Base-by-base conservation (phyloP, 1,284 basidiomycete species). In the Dichomitus squalens region DNA sequence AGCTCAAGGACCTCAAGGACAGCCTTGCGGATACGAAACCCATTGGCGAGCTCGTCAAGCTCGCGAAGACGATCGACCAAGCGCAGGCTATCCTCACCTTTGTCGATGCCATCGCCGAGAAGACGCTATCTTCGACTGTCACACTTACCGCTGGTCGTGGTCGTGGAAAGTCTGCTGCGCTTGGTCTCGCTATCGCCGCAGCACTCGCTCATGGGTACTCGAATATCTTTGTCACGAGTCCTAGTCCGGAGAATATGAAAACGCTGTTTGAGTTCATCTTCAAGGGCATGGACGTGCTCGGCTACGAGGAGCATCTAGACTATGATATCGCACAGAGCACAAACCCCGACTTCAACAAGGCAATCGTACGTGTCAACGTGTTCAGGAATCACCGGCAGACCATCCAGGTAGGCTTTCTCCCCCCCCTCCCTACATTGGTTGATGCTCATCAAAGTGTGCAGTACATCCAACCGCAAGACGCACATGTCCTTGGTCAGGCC, bases 221-320 rank as follows among this genome's bases (percentile, higher is more conserved):
- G 55, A 99, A 99, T 75, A 95, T 99, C 61, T 99, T 99, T 72
- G 95, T 99, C 49, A 99, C 97, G 4, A 96, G 93, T 69, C 97
- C 97, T 1, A 95, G 91, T 70, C 97, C 97, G 1, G 96, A 98
- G 75, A 99, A 99, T 75, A 79, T 99, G 75, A 95, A 92, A 76
- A 99, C 96, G 0, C 73, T 98, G n/a, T 99, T 98, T 71, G 95
- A 98, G 64, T 99, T 99, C 70, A 84, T 98, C 43, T 97, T 98
- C 82, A 98, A 98, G 73, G 97, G 96, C 0, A 81, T 99, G 75
- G 95, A 98, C 69, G 92, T 86, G 2, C 77, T 99, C 11, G 95
- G 95, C 0, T 99, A 97, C 73, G 95, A 99, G 72, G 97, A 99
- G 72, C 96, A 98, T 74, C 81, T 97, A 46, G 97, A 99, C 70